phyloP scores from a whole-genome alignment of 106 monocot species.

The Allium sativum region DNA sequence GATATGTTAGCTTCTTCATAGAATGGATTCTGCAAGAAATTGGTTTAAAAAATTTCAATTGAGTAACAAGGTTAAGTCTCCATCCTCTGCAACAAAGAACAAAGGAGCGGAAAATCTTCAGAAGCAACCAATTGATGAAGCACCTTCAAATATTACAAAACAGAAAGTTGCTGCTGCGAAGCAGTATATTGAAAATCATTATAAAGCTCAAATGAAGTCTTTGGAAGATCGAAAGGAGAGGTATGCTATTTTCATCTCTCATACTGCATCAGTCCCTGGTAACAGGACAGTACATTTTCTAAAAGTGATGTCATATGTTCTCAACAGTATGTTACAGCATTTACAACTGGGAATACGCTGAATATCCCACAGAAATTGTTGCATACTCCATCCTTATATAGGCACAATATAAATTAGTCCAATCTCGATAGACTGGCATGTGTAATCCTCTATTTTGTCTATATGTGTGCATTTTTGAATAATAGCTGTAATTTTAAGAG shows the following conservation, averaged over 20 bases:
- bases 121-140: slow-evolving; percentile 73
- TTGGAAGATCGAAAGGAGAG: slow-evolving; percentile 87
- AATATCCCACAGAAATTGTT: too few species aligned
- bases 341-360: too few species aligned
- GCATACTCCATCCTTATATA: too few species aligned
- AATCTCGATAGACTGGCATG: too few species aligned
- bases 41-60: slow-evolving; percentile 86
- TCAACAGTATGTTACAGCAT: too few species aligned
- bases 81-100: slow-evolving; percentile 29
- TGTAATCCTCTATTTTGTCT: too few species aligned
- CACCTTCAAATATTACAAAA: slow-evolving; percentile 73
- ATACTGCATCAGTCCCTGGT: too few species aligned
- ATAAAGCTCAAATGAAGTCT: slow-evolving; percentile 84
- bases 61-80: slow-evolving; percentile 52
- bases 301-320: too few species aligned
- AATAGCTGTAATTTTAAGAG: too few species aligned
- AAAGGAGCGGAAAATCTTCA: slow-evolving; percentile 42
- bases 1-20: slow-evolving; percentile 20
- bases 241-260: slow-evolving; percentile 8
- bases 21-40: slow-evolving; percentile 85
- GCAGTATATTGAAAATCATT: slow-evolving; percentile 94
- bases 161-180: slow-evolving; percentile 91
- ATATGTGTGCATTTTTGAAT: too few species aligned
- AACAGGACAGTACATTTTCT: too few species aligned
- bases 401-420: too few species aligned